These are phyloP conservation scores for Fusarium beomiforme DNA, from an alignment of 2,329 filamentous ascomycete species.

Conservation along the genomic window DNA sequence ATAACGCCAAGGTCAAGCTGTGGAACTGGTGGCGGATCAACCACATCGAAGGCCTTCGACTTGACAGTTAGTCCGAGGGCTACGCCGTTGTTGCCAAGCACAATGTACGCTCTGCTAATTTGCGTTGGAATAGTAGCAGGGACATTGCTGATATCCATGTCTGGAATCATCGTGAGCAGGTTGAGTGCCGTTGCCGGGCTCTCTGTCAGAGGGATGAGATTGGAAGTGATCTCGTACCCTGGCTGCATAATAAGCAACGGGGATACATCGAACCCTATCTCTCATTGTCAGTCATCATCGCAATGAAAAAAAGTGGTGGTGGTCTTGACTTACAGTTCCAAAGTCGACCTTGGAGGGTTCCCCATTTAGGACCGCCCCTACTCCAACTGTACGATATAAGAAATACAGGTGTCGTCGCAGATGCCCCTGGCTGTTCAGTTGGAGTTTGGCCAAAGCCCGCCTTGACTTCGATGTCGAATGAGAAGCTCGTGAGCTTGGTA, in stretches of 20 bases:
- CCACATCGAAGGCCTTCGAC: not conserved
- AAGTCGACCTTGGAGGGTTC: not conserved
- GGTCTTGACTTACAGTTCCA: not conserved
- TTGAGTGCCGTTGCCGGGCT: not conserved
- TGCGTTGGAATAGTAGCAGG: not conserved
- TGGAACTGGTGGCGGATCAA: not conserved
- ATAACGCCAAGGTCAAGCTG: not conserved
- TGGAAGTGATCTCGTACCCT: not conserved
- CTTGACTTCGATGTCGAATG: no score
- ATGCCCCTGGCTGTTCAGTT: no score
- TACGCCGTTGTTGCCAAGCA: not conserved
- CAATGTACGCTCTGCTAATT: not conserved
- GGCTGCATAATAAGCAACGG: not conserved
- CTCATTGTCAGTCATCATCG: no score
- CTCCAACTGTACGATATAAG: not conserved
- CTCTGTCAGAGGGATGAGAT: not conserved
- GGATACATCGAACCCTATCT: not conserved
- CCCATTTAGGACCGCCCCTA: not conserved
- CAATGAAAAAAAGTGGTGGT: not conserved
- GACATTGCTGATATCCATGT: fast-evolving
- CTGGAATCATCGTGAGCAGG: not conserved
- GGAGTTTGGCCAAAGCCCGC: no score
- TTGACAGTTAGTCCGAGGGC: not conserved
- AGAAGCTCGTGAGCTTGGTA: no score
- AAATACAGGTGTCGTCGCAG: not conserved